Base-by-base conservation (phyloP, 2,329 filamentous ascomycete genomes). In the Cladosporium sp. region DNA sequence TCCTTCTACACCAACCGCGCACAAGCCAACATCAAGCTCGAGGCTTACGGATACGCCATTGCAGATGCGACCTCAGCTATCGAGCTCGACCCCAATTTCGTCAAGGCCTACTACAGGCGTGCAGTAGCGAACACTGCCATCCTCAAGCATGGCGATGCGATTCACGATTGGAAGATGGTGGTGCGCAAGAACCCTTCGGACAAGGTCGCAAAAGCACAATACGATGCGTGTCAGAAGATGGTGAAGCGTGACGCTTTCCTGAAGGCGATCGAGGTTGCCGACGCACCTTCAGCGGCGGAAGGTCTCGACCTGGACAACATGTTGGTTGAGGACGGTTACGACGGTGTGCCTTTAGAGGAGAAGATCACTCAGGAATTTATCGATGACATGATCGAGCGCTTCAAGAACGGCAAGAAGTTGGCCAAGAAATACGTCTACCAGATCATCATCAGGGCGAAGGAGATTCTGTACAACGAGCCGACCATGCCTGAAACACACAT, bases 401-500 rank as follows among this genome's bases (percentile, higher is more conserved):
- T 99, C 86, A 97, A 96, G 86, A 90, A 87, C 60, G 95, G 95
- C 76, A 98, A 99, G 86, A 94, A 92, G 80, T 86, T 99, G 66
- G 92, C 95, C 79, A 90, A 88, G 81, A 99, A 98, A 86, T 99
- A 97, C 77, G 95, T 94, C 71, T 98, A 94, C 83, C 92, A 97
- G 81, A 99, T 99, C 76, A 86, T 99, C 73, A 82, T 97, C 73
- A 91, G 92, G 6, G 92, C 96, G 73, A 92, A 91, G 83, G 90
- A 97, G 69, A 86, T 99, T 66, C 90, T 97, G 55, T 93, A 94
- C 78, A 88, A 93, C 63, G 95, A 99, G 81, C 86, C 94, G 18
- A 99, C 95, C 30, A 97, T 99, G 95, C 93, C 97, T 30, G 95
- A 99, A 81, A 87, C 95, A 76, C 87, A 92, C 59, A 88, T 99